A percentile compares a stretch with the other conserved stretches of the same genome.
These are phyloP conservation scores for Cenchrus purpureus DNA, from an alignment of 176 grass and related monocot species.

Conservation along the genomic window DNA sequence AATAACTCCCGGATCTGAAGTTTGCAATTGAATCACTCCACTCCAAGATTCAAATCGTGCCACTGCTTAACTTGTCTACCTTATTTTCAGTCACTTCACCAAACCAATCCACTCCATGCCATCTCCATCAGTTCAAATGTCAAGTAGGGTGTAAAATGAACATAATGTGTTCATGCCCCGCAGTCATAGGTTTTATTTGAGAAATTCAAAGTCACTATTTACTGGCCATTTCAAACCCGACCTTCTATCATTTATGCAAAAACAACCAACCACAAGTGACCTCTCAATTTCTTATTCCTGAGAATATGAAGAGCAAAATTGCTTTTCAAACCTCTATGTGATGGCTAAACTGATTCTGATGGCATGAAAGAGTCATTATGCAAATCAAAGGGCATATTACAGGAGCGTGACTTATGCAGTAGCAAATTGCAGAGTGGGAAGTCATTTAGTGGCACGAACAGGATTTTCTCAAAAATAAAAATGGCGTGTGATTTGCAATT, in stretches of 20 bases:
- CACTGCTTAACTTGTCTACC: background rate
- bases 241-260: background rate
- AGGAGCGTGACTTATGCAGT: background rate
- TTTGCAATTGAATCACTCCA: background rate
- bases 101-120: background rate
- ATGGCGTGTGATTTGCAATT: conserved; percentile 3
- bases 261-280: background rate
- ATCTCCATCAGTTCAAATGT: background rate
- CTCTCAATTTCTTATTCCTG: background rate
- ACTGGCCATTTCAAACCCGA: background rate
- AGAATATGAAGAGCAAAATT: background rate
- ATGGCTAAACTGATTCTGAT: background rate
- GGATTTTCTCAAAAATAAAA: background rate
- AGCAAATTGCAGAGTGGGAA: background rate
- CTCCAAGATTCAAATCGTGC: background rate
- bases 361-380: background rate
- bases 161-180: background rate
- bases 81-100: background rate
- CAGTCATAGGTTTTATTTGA: background rate
- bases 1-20: background rate
- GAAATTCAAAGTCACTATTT: background rate
- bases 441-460: background rate
- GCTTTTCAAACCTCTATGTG: background rate
- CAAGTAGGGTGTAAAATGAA: background rate
- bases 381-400: background rate